Evolutionary conservation across 1,284 basidiomycete genomes (phyloP), one percentile per base, ranked within the genome.

Genomic region (Heterobasidion occidentale): DNA sequence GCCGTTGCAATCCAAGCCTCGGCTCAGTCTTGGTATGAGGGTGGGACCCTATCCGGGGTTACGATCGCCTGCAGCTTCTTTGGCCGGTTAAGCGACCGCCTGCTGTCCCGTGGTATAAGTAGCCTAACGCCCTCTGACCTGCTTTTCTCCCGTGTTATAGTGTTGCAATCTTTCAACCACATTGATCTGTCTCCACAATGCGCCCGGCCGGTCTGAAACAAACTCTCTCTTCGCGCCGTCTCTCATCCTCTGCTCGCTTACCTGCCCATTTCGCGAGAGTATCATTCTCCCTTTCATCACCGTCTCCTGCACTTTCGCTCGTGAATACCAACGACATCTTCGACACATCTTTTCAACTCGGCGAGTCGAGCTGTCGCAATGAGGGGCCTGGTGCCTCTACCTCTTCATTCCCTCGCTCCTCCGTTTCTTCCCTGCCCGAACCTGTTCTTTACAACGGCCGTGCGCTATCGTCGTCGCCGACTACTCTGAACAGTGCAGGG

Each of bases 401-500:
- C 4, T 42, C 38, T n/a, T 27, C 46, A 47, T 3, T 47, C 15
- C 3, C 12, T 19, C 27, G 17, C 49, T 12, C 49, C 27, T 51
- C 15, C 36, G 20, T 36, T 15, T 27, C 36, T 35, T 27, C 36
- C 2, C 17, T 53, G 15, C 53, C 53, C 27, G 36, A 56, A 36
- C 38, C 52, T 9, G 53, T 54, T 36, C 52, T 54, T 34, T 56
- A 56, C 48, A 36, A 53, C 36, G 57, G 57, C 8, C 55, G 51
- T 17, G 57, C 58, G n/a, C 45, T 33, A 8, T 27, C 48, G 17
- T 33, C 15, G n/a, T 48, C 49, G 49, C 46, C 51, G 45, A 36
- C 36, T 36, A 48, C 44, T 17, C 46, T 3, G 15, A 44, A 27
- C 15, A 11, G 44, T 12, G 49, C 49, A 17, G 33, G n/a, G 35